phyloP scores from a whole-genome alignment of 2,329 filamentous ascomycete species.

The Capronia americana region DNA sequence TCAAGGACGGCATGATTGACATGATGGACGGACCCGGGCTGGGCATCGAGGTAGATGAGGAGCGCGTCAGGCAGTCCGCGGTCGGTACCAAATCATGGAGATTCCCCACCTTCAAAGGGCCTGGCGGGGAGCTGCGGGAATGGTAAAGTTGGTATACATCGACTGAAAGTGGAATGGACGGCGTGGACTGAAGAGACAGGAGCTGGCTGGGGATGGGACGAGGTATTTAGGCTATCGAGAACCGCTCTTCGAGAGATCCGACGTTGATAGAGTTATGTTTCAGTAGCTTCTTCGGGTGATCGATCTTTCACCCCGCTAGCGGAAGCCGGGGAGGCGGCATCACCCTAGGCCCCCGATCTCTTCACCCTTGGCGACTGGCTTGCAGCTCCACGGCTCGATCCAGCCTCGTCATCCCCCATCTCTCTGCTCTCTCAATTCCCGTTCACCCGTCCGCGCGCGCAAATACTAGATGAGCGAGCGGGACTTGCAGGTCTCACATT shows the following conservation, averaged over 20 bases:
- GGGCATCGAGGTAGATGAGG: slow-evolving; percentile 18
- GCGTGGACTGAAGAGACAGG: slow-evolving; percentile 7
- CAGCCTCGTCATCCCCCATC: slow-evolving; percentile 3
- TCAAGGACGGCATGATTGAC: slow-evolving; percentile 17
- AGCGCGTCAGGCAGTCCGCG: slow-evolving; percentile 15
- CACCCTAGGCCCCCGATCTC: background rate
- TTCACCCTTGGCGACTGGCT: background rate
- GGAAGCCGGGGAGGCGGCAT: no score
- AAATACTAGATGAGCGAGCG: slow-evolving; percentile 2
- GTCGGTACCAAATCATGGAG: slow-evolving; percentile 18
- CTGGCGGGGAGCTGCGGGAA: slow-evolving; percentile 16
- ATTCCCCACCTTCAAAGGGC: slow-evolving; percentile 15
- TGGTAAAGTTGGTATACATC: slow-evolving; percentile 15
- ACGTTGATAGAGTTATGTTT: slow-evolving; percentile 10
- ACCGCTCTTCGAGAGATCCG: no score
- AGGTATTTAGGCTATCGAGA: slow-evolving; percentile 3
- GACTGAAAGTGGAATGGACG: slow-evolving; percentile 7
- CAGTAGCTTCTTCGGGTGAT: no score
- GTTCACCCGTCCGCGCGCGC: background rate
- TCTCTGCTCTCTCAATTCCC: background rate
- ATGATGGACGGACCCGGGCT: slow-evolving; percentile 19
- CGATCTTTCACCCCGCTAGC: no score
- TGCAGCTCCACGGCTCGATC: background rate
- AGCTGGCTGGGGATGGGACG: slow-evolving; percentile 7
- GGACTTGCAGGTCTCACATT: slow-evolving; percentile 11